Percentiles rank a stretch among this genome's conserved stretches.
Evolutionary conservation across 2,329 filamentous ascomycete species (phyloP).

Genomic region (Diplodia scrobiculata): DNA sequence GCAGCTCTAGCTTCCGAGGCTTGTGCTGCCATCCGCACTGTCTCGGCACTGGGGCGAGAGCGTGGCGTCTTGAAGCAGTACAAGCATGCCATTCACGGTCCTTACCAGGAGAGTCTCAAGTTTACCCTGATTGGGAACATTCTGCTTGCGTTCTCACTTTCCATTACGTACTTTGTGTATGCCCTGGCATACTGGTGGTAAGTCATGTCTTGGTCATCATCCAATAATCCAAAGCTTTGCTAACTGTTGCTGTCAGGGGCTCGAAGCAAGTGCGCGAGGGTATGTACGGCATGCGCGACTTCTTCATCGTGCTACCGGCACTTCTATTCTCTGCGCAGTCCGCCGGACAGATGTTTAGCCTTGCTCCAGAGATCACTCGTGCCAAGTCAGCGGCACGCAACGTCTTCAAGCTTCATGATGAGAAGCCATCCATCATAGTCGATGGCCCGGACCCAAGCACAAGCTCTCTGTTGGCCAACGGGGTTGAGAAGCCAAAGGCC

Average conservation of each 20-base stretch:
- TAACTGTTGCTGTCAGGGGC: conserved; percentile 35
- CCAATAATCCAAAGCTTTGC: background rate
- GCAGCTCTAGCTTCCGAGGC: conserved; percentile 68
- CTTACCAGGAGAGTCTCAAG: conserved; percentile 45
- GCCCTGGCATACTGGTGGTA: conserved; percentile 55
- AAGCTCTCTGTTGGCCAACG: conserved; percentile 31
- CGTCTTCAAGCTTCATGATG: conserved; percentile 48
- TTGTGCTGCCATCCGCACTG: conserved; percentile 66
- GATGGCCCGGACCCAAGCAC: conserved; percentile 2
- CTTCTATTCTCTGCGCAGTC: conserved; percentile 53
- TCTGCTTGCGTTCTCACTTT: conserved; percentile 50
- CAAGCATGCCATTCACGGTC: conserved; percentile 43
- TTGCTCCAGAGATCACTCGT: conserved; percentile 50
- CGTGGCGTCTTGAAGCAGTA: conserved; percentile 45
- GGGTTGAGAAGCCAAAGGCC: conserved; percentile 46
- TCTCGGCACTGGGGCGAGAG: conserved; percentile 50
- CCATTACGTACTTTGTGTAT: conserved; percentile 53
- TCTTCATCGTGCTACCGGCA: conserved; percentile 52
- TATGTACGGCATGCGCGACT: conserved; percentile 46
- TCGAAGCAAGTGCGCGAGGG: conserved; percentile 49
- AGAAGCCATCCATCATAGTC: conserved; percentile 45
- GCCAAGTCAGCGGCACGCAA: conserved; percentile 51
- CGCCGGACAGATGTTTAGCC: conserved; percentile 51
- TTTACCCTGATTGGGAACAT: conserved; percentile 48
- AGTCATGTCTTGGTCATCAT: conserved; percentile 31